Conservation (phyloP, 305 asterid species). For the Solanum hybrid region DNA sequence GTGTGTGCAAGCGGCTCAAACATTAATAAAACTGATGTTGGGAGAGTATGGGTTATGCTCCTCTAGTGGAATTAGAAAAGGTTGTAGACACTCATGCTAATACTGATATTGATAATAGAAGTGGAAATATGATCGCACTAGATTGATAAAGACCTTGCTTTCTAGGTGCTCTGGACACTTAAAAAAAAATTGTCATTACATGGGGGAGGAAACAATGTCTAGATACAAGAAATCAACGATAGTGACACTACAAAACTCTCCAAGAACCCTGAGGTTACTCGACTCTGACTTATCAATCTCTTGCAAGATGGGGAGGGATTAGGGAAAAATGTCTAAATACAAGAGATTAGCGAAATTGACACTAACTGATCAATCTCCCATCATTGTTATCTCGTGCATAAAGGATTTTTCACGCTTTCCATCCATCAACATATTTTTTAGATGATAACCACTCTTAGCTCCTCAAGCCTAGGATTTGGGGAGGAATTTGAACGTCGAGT, state of each 20-base stretch:
- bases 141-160: not conserved
- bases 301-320: not conserved
- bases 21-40: not conserved
- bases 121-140: not conserved
- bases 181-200: not conserved
- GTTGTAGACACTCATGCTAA: not conserved
- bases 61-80: no score
- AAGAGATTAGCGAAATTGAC: not conserved
- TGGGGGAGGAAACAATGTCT: not conserved
- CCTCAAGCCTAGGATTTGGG: slow-evolving; percentile 2
- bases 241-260: not conserved
- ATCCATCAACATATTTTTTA: no score
- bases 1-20: not conserved
- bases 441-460: no score
- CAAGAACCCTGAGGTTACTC: not conserved
- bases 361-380: not conserved
- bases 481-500: slow-evolving; percentile 16
- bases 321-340: not conserved
- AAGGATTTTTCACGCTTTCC: not conserved
- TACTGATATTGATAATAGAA: not conserved
- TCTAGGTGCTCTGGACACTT: not conserved
- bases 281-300: not conserved
- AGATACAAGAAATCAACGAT: not conserved
- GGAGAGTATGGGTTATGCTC: no score
- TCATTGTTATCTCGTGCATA: not conserved